Evolutionary conservation across 805 yeast genomes (phyloP), one percentile per base, ranked within the genome.

Genomic region (Candida qinlingensis): DNA sequence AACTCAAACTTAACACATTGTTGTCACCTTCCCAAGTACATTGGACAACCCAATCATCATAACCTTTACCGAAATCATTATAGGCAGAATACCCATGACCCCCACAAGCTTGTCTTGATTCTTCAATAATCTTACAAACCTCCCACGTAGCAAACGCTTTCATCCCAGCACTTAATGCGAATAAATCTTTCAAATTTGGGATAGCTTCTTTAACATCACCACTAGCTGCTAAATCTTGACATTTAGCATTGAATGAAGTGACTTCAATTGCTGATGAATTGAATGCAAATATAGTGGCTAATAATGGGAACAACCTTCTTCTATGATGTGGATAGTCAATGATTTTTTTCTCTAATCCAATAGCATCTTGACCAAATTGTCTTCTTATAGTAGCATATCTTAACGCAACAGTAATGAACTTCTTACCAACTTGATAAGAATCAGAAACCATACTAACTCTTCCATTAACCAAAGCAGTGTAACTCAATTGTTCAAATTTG

Each of bases 1-100:
- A 78, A 49, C 89, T 83, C 67, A 88, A 79, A 3, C 88, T 85
- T 54, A 90, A 74, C 37, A 90, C 85, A 60, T 82, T 90, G 72
- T 90, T 91, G 66, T 90, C 97, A 66, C 97, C 97, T 73, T 90
- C 97, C 97, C 97, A 91, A 29, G 97, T 90, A 69, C 96, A 89
- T 71, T 91, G 96, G 37, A 90, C 97, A 13, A 85, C 96, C 87
- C 96, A 92, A 66, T 90, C 97, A 52, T 79, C 77, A 70, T 80
- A 87, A 10, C 88, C 89, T 61, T 82, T 85, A 39, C 94, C 96
- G 63, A 90, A 90, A 0, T 89, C 96, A 58, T 87, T 80, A 67
- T 90, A 91, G 12, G 89, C 80, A 9, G 96, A 87, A 69, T 90
- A 90, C 33, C 97, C 97, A 67, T 87, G 96, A 29, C 97, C 97